phyloP scores from a whole-genome alignment of 179 eudicot species.

The Heliamphora pulchella region DNA sequence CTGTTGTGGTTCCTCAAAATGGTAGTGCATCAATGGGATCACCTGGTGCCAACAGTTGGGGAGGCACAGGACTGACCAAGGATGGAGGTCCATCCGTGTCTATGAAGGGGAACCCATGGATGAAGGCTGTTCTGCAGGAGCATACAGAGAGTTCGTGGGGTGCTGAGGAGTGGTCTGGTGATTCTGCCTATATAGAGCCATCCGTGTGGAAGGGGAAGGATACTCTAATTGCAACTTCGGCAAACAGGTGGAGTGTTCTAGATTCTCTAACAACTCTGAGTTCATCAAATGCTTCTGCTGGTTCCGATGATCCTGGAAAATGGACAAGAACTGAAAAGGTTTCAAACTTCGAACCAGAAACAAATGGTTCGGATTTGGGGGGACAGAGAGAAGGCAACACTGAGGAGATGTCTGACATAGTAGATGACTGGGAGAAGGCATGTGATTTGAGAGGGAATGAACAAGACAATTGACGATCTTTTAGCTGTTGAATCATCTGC shows the following conservation, averaged over 20 bases:
- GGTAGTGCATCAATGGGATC: conserved; percentile 27
- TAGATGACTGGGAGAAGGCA: conserved; percentile 89
- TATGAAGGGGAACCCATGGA: conserved; percentile 65
- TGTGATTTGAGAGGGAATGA: conserved; percentile 36
- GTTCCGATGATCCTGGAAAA: conserved; percentile 25
- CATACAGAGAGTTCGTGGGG: conserved; percentile 65
- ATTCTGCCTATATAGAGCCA: conserved; percentile 23
- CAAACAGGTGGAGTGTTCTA: conserved; percentile 71
- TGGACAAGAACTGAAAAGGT: conserved; percentile 19
- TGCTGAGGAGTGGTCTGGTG: conserved; percentile 48
- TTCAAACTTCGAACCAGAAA: conserved; percentile 23
- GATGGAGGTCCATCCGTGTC: conserved; percentile 23
- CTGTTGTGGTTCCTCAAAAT: conserved; percentile 42
- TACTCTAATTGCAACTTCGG: conserved; percentile 38
- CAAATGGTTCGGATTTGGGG: conserved; percentile 22
- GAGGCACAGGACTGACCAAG: conserved; percentile 28
- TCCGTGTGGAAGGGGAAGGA: conserved; percentile 43
- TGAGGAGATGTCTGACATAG: conserved; percentile 38
- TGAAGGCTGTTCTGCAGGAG: conserved; percentile 71
- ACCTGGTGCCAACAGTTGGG: conserved; percentile 48
- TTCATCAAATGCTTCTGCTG: conserved; percentile 26
- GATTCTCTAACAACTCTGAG: conserved; percentile 36
- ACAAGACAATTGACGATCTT: neutral
- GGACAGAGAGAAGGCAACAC: conserved; percentile 14
- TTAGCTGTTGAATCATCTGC: neutral